A percentile compares a stretch with the other conserved stretches of the same genome.
These are phyloP conservation scores for Camptophora hylomeconis DNA, from an alignment of 2,329 filamentous ascomycete species.

Conservation along the genomic window DNA sequence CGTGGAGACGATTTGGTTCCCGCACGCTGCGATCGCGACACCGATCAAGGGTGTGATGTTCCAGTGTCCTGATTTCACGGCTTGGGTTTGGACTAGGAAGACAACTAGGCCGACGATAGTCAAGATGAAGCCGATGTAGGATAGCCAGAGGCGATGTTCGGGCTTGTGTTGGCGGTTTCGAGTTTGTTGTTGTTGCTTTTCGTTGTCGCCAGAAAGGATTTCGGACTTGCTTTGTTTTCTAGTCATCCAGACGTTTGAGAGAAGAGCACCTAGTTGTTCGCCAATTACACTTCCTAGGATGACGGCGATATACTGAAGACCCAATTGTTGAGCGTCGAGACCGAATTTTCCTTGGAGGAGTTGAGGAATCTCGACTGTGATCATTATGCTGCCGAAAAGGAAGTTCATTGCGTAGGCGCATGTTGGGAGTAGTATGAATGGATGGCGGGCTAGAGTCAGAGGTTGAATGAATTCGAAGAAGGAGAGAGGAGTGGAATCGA, in stretches of 20 bases:
- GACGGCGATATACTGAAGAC: conserved; percentile 44
- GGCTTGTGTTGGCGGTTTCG: conserved; percentile 25
- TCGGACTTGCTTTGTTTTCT: too few relatives aligned
- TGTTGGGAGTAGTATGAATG: conserved; percentile 38
- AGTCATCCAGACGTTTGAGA: too few relatives aligned
- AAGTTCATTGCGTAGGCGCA: conserved; percentile 45
- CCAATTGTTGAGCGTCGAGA: conserved; percentile 44
- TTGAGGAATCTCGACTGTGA: conserved; percentile 47
- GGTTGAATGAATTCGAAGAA: conserved; percentile 40
- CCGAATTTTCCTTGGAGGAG: conserved; percentile 43
- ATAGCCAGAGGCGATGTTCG: conserved; percentile 45
- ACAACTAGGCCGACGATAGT: conserved; percentile 40
- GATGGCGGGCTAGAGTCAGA: conserved; percentile 31
- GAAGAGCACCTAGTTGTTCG: conserved; percentile 42
- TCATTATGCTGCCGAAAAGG: conserved; percentile 39
- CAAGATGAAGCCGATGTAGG: conserved; percentile 39
- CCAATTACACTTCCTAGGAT: conserved; percentile 46
- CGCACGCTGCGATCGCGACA: conserved; percentile 37
- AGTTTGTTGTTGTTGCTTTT: conserved; percentile 24
- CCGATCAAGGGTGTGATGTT: conserved; percentile 46
- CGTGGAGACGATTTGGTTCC: conserved; percentile 49
- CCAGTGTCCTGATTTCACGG: conserved; percentile 32
- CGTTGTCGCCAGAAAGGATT: conserved; percentile 43
- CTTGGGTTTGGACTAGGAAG: conserved; percentile 39
- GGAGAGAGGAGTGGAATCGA: conserved; percentile 39